Base-by-base conservation (phyloP, 495 filamentous ascomycete species). In the Tuber umbilicatum region DNA sequence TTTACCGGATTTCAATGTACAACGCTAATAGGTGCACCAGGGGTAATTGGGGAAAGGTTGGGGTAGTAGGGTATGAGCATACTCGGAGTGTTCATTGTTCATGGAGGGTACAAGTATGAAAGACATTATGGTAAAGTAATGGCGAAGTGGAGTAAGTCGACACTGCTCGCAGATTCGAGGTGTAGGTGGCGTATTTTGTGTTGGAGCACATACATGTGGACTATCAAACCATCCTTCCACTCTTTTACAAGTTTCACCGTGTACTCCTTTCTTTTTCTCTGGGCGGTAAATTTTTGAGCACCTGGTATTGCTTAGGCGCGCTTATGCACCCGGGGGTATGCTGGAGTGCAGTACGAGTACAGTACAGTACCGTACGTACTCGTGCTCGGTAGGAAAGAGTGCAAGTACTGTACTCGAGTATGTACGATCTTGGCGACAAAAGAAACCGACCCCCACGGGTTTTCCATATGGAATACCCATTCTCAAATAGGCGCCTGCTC, bases 11-110 rank as follows among this genome's bases (percentile, higher is more conserved):
- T 43, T 35, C 75, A 71, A 73, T 38, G 80, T 69, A 73, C 64
- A 10, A 72, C 43, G 70, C 78, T 81, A 81, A 81, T 78, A 77
- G 55, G 60, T 75, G 50, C 64, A 71, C 27, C 68, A 80, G 78
- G 64, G 45, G 55, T 17, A 5, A 64, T 6, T 16, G 27, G 27
- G 2, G 55, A 35, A 27, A 64, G 16, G 55, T 64, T 35, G 55
- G 55, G 55, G 55, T 27, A 35, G 27, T 14, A n/a, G 12, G 55
- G 55, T 31, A 19, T 9, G 27, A 27, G 55, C 2, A 14, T 31
- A 35, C 27, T 19, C 14, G 27, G 14, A 64, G 55, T 14, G 27
- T 19, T 31, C 35, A 31, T 64, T 47, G 23, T 2, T 16, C 27
- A 10, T 64, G 3, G n/a, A 31, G 27, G 23, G n/a, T 10, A 9